Evolutionary conservation across 2,329 filamentous ascomycete species (phyloP), one percentile per base, ranked within the genome.

Genomic region (Penicillium sp.): DNA sequence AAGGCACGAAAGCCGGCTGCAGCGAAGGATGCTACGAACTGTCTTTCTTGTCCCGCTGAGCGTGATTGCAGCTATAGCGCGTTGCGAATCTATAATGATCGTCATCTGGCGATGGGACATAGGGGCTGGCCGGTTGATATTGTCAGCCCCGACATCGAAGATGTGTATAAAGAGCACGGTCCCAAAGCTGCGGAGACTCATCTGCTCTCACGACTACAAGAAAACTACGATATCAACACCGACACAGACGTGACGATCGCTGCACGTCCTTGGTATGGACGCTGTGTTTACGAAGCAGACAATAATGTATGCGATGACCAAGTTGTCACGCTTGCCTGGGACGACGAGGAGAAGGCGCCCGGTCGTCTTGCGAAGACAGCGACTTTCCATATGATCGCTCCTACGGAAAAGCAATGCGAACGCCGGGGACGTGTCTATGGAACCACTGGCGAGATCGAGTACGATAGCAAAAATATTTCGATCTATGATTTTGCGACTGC

Each of bases 231-330:
- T 27, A 49, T 78, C n/a, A 68, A 81, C 1, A 76, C 78, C 3
- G 74, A 75, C 4, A 75, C 80, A 8, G 87, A 87, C 58, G 56
- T 53, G 9, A 70, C 77, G n/a, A 75, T 85, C 4, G 75, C 80
- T 42, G 63, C 65, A 9, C 70, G 82, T 4, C 74, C 79, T 1
- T 87, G 91, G 91, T 97, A 91, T 66, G 94, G 94, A 0, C 85
- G 93, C n/a, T 99, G 94, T 67, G 94, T 97, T 1, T 97, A 87
- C 74, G 94, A 97, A 68, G 80, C 87, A 4, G 91, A 96, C 73
- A 99, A 97, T 73, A 86, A 95, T 65, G 94, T 97, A 34, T 90
- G 87, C 64, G 94, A 99, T 69, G 91, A 97, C 65, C 93, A 97
- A 70, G 82, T 88, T 21, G 94, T 97, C 17, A 93, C 89, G 0